These are phyloP conservation scores for Paramecium tetraurelia DNA, from an alignment of 73 alveolate species.

Conservation along the genomic window DNA sequence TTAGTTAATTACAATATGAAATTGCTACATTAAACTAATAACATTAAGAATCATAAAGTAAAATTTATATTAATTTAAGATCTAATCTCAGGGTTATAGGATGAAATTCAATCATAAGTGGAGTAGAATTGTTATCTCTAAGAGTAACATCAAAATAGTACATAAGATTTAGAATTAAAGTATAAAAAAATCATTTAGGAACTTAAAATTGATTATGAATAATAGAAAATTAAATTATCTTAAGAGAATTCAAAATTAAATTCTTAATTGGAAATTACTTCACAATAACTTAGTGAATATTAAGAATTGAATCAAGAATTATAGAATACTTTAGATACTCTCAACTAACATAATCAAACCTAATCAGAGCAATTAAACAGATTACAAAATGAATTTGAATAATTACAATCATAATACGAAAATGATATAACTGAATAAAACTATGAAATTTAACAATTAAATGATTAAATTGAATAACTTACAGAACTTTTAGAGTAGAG, in stretches of 20 bases:
- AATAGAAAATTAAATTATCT: not conserved
- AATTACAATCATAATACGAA: not conserved
- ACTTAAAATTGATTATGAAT: not conserved
- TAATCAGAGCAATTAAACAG: not conserved
- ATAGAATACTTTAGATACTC: not conserved
- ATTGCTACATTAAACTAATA: not conserved
- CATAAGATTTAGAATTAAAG: conserved; percentile 12
- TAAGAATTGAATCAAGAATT: not conserved
- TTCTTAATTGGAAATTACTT: not conserved
- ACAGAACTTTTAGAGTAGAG: not conserved
- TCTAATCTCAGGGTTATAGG: not conserved
- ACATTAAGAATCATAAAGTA: not conserved
- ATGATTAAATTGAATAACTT: not conserved
- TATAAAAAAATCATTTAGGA: not conserved
- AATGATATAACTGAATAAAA: conserved; percentile 2
- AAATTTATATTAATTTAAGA: not conserved
- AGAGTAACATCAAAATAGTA: not conserved
- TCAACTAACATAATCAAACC: not conserved
- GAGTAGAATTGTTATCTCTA: not conserved
- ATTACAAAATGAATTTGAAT: not conserved
- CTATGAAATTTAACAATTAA: not conserved
- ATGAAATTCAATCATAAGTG: not conserved
- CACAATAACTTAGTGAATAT: not conserved
- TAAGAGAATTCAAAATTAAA: not conserved
- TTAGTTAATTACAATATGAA: not conserved